Conservation (phyloP, 805 yeast species). For the Candida silvatica region DNA sequence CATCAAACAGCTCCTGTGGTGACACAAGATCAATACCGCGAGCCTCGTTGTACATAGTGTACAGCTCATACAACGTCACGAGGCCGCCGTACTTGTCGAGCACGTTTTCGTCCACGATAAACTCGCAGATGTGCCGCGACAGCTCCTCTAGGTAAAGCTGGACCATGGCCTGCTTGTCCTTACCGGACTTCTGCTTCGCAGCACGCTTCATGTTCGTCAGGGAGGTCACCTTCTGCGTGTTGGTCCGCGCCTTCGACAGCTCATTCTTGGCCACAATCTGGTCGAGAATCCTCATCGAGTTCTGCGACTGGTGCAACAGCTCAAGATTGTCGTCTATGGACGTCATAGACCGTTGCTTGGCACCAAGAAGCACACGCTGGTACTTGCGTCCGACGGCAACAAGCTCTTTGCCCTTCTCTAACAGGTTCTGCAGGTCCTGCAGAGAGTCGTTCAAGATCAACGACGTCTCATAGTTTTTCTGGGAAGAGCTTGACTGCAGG, state of each 20-base stretch:
- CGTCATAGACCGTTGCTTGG: slow-evolving; percentile 6
- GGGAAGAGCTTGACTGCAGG: slow-evolving; percentile 48
- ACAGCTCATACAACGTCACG: slow-evolving; percentile 54
- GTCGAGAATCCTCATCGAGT: slow-evolving; percentile 19
- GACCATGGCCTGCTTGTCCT: slow-evolving; percentile 11
- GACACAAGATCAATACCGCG: slow-evolving; percentile 61
- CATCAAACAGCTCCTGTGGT: slow-evolving; percentile 56
- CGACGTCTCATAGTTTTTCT: slow-evolving; percentile 49
- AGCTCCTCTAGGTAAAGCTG: slow-evolving; percentile 44
- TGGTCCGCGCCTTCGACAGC: slow-evolving; percentile 14
- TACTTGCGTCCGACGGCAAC: slow-evolving; percentile 46
- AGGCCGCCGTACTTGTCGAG: slow-evolving; percentile 47
- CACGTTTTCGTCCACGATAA: slow-evolving; percentile 35
- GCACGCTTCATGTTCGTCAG: slow-evolving; percentile 12
- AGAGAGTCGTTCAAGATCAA: slow-evolving; percentile 57
- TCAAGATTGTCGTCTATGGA: slow-evolving; percentile 17
- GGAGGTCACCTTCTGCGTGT: slow-evolving; percentile 13
- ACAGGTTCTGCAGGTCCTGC: slow-evolving; percentile 66
- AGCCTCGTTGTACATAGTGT: slow-evolving; percentile 54
- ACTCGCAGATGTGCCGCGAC: slow-evolving; percentile 75
- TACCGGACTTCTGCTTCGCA: slow-evolving; percentile 1
- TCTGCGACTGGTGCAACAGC: slow-evolving; percentile 21
- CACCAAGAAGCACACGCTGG: slow-evolving; percentile 15
- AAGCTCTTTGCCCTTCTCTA: slow-evolving; percentile 72
- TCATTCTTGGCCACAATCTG: slow-evolving; percentile 21